These are phyloP conservation scores for Dissophora globulifera DNA, from an alignment of 192 early-diverging fungal species.

Conservation along the genomic window DNA sequence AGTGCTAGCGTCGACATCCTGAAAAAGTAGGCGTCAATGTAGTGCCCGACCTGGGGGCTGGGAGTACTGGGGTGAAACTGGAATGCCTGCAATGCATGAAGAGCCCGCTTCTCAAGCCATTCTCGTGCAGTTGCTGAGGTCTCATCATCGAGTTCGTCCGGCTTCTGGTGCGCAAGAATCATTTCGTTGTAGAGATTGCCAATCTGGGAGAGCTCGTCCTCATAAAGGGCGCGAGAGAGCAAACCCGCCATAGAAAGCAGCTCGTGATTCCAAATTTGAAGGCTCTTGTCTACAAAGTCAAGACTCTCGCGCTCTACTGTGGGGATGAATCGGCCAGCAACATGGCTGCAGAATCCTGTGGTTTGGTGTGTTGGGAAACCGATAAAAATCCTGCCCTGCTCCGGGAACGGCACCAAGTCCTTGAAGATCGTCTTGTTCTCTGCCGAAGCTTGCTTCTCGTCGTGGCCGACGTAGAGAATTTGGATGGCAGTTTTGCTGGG, in stretches of 20 bases:
- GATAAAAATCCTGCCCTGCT: slow-evolving; percentile 90
- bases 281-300: slow-evolving; percentile 86
- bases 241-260: slow-evolving; percentile 79
- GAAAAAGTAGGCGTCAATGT: slow-evolving; percentile 69
- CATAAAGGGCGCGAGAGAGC: slow-evolving; percentile 78
- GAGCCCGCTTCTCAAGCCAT: slow-evolving; percentile 73
- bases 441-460: slow-evolving; percentile 79
- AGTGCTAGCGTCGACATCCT: slow-evolving; percentile 57
- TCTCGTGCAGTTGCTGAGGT: slow-evolving; percentile 27
- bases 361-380: slow-evolving; percentile 94
- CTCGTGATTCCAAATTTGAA: slow-evolving; percentile 86
- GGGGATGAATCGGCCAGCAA: slow-evolving; percentile 87
- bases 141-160: slow-evolving; percentile 55
- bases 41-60: slow-evolving; percentile 66
- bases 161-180: slow-evolving; percentile 48
- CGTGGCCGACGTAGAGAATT: slow-evolving; percentile 76
- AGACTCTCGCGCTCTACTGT: slow-evolving; percentile 92
- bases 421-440: slow-evolving; percentile 72
- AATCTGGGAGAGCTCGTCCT: slow-evolving; percentile 78
- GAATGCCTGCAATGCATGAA: slow-evolving; percentile 74
- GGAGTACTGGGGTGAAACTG: slow-evolving; percentile 80
- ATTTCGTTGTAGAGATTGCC: slow-evolving; percentile 61
- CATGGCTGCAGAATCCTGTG: slow-evolving; percentile 81
- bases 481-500: slow-evolving; percentile 75
- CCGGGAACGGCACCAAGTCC: slow-evolving; percentile 74